These are phyloP conservation scores for Sordariomycetes sp. DNA, from an alignment of 2,329 filamentous ascomycete species.

Conservation along the genomic window DNA sequence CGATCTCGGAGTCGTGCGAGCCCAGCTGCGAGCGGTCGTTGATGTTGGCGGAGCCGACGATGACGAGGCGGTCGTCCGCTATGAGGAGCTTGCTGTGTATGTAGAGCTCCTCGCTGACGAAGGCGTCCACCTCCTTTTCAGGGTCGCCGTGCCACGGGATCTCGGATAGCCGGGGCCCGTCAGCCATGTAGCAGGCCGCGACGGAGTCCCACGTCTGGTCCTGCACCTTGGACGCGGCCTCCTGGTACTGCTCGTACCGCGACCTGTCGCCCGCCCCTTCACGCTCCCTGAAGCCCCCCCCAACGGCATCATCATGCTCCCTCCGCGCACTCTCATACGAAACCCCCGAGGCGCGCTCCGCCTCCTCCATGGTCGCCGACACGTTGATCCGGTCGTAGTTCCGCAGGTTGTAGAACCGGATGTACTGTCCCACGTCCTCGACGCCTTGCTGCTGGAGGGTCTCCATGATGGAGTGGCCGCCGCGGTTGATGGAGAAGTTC, in stretches of 20 bases:
- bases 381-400: conserved; percentile 78
- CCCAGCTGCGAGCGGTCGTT: conserved; percentile 66
- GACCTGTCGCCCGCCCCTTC: conserved; percentile 22
- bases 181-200: conserved; percentile 72
- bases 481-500: conserved; percentile 68
- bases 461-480: conserved; percentile 70
- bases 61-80: conserved; percentile 70
- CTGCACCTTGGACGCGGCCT: conserved; percentile 46
- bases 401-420: conserved; percentile 75
- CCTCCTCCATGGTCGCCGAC: conserved; percentile 47
- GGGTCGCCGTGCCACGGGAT: conserved; percentile 44
- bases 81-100: conserved; percentile 64
- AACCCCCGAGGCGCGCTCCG: conserved; percentile 54
- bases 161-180: conserved; percentile 55
- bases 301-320: conserved; percentile 50
- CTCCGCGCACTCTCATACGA: conserved; percentile 55
- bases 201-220: conserved; percentile 63
- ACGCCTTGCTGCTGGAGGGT: conserved; percentile 57
- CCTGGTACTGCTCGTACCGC: conserved; percentile 62
- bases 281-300: conserved; percentile 26
- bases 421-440: conserved; percentile 58
- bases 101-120: conserved; percentile 52
- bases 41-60: conserved; percentile 60
- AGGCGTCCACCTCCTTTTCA: conserved; percentile 47
- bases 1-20: conserved; percentile 77